Base-by-base conservation (phyloP, 1,284 basidiomycete species). In the Phylloboletellus chloephorus region DNA sequence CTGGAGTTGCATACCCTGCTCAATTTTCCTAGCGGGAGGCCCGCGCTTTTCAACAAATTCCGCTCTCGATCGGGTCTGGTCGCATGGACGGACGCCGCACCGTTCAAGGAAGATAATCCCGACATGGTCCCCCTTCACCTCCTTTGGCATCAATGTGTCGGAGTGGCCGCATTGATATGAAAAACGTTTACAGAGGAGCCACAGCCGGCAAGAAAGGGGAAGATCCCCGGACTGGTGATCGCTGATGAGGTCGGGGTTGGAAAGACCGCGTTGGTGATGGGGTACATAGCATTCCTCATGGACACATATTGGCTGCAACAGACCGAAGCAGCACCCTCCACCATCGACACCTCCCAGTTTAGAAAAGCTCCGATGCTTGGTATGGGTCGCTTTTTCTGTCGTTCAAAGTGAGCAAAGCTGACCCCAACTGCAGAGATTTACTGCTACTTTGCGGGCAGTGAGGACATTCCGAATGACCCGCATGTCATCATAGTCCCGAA, bases 71-170 rank as follows among this genome's bases (percentile, higher is more conserved):
- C 34, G 0, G 44, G 37, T 0, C 20, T 47, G 19, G 37, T 44
- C 11, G 34, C 46, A 16, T 47, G 46, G 38, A 20, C 47, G 1
- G 30, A 47, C 0, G 3, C 26, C 26, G 30, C 47, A 1, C 30
- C 47, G 15, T 47, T 47, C 7, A 0, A 19, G 2, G 16, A 34
- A 15, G 22, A n/a, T 4, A 47, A 47, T 5, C 34, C 35, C 0
- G 38, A 47, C 20, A 47, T 47, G 26, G 33, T 47, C 10, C 44
- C 38, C 3, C 20, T 47, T 0, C 19, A 7, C 12, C 44, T 47
- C 11, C 44, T 47, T 6, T 47, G 44, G 44, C 44, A 47, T n/a
- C 44, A 47, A 7, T 38, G 41, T 13, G 38, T 42, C 20, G 46
- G 38, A 5, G 5, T 47, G 0, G 31, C 46, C 20, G 37, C 44